Base-by-base conservation (phyloP, 2,329 filamentous ascomycete genomes). In the Aspergillus uvarum region DNA sequence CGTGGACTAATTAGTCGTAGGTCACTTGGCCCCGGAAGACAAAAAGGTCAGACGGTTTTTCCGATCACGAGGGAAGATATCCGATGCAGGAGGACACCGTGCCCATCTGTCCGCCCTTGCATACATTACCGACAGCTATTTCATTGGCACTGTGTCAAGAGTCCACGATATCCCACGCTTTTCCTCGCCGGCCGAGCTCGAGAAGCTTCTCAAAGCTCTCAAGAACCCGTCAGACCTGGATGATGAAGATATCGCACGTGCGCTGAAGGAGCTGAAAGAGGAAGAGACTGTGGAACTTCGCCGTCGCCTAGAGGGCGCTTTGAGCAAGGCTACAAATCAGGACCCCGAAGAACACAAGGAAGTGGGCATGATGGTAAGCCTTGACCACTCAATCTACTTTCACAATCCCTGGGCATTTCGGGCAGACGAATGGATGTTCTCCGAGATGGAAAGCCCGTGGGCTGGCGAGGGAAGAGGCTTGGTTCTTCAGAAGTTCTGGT, bases 91-190 rank as follows among this genome's bases (percentile, higher is more conserved):
- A 21, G 91, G 92, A 1, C 86, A 89, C 64, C 85, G 89, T 69
- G 91, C 92, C 11, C 93, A 98, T 73, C 81, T 97, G 38, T 89
- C 86, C 42, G 95, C 95, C 8, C 82, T 99, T 63, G 94, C 94
- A 24, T 99, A 98, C 79, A 90, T 98, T 80, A 91, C 88, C 26
- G 94, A 98, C 77, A 90, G 85, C 72, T 95, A 91, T 79, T 98
- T 99, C 77, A 93, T 98, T 74, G 93, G 91, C 44, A 97, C 93
- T 2, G 86, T 97, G 7, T 82, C 88, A 29, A 86, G 91, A 21
- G 88, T 93, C 57, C 93, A 97, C 76, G 84, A 86, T 59, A 82
- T 97, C 38, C 93, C 90, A 84, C 83, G 90, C 14, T 91, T 90
- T 73, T 85, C 84, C 1, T 83, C 79, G 12, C 81, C 82, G 2